Percentiles rank a stretch among this genome's conserved stretches.
Evolutionary conservation across 306 rosid genomes (phyloP).

Genomic region (Prunus campanulata): DNA sequence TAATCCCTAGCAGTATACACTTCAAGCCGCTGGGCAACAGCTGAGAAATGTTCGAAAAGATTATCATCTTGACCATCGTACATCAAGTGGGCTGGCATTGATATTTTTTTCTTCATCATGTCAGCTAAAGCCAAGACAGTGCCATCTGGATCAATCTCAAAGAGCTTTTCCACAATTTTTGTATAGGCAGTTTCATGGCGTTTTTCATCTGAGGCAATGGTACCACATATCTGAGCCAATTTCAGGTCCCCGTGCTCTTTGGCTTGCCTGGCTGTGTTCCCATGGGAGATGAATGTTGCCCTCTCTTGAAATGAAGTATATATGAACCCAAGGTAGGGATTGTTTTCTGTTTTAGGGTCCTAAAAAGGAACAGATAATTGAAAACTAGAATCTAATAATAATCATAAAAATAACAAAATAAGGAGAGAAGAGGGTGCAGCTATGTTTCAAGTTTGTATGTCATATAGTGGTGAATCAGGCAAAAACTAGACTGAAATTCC

Average conservation of each 20-base stretch:
- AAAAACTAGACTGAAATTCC: background rate
- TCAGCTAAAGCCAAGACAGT: constrained; percentile 54
- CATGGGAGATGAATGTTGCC: constrained; percentile 59
- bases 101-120: constrained; percentile 58
- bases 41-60: constrained; percentile 44
- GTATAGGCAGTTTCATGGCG: constrained; percentile 59
- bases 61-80: constrained; percentile 44
- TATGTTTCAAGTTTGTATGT: too few relatives aligned
- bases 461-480: too few relatives aligned
- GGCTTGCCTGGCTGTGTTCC: constrained; percentile 59
- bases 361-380: background rate
- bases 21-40: constrained; percentile 50
- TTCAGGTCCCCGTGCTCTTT: constrained; percentile 52
- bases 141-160: constrained; percentile 53
- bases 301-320: constrained; percentile 66
- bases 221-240: constrained; percentile 55
- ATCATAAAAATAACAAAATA: too few relatives aligned
- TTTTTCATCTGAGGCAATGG: constrained; percentile 55
- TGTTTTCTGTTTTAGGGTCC: constrained; percentile 61
- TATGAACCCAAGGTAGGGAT: constrained; percentile 54
- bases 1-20: constrained; percentile 58
- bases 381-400: background rate
- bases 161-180: constrained; percentile 58
- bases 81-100: constrained; percentile 64
- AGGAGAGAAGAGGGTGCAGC: too few relatives aligned